A percentile compares a stretch with the other conserved stretches of the same genome.
Evolutionary conservation across 208 protist genomes (phyloP).

Genomic region (Trypanosoma boissoni): DNA sequence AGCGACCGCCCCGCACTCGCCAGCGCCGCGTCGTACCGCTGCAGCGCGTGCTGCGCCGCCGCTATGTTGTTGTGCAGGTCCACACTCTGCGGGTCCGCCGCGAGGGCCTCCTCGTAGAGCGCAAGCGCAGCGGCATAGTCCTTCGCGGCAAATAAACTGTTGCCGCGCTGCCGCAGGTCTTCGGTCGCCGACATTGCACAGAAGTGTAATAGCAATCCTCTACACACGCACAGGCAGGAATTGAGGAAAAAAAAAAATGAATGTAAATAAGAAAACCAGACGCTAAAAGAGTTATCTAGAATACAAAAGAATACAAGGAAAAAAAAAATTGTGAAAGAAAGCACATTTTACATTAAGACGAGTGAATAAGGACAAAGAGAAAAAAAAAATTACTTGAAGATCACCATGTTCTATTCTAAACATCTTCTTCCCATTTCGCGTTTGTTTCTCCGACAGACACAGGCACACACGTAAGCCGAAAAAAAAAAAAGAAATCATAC

Average conservation of each 20-base stretch:
- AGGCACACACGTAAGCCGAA: no score
- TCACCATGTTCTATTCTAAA: no score
- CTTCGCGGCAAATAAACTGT: slow-evolving; percentile 72
- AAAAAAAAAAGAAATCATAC: background rate
- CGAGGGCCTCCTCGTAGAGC: slow-evolving; percentile 76
- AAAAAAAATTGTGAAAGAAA: slow-evolving; percentile 13
- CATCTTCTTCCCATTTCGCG: no score
- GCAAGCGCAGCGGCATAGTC: slow-evolving; percentile 71
- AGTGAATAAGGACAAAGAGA: background rate
- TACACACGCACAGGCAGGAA: background rate
- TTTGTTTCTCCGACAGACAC: no score
- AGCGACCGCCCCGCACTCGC: slow-evolving; percentile 58
- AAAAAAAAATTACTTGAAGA: slow-evolving; percentile 7
- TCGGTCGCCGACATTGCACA: slow-evolving; percentile 31
- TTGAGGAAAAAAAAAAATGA: slow-evolving; percentile 2
- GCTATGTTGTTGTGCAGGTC: slow-evolving; percentile 87
- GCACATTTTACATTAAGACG: background rate
- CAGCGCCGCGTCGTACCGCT: slow-evolving; percentile 73
- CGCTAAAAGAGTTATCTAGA: no score
- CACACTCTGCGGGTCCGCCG: slow-evolving; percentile 64
- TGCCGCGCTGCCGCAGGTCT: slow-evolving; percentile 75
- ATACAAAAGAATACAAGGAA: no score
- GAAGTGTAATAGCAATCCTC: background rate
- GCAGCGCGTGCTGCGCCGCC: slow-evolving; percentile 70
- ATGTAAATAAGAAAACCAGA: background rate